These are phyloP conservation scores for Polytrichum commune DNA, from an alignment of 225 moss, liverwort and hornwort genomes.

Conservation along the genomic window DNA sequence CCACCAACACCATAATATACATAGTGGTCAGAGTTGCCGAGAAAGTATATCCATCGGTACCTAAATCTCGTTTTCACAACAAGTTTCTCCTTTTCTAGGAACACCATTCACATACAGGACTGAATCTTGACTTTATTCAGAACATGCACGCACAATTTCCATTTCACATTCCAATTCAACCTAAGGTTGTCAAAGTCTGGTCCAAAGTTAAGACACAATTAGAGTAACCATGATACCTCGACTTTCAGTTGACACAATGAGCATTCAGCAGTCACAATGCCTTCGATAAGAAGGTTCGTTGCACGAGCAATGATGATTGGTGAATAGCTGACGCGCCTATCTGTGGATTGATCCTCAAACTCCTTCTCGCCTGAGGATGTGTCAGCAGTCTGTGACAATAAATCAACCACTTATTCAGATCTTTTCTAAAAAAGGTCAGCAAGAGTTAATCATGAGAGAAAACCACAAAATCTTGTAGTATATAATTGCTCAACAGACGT, in stretches of 20 bases:
- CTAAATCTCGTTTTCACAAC: constrained; percentile 72
- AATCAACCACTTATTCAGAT: not conserved
- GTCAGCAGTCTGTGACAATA: constrained; percentile 38
- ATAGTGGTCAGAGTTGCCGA: constrained; percentile 4
- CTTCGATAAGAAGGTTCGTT: constrained; percentile 69
- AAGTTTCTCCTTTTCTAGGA: too few relatives aligned
- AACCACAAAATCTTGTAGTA: too few relatives aligned
- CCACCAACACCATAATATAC: constrained; percentile 18
- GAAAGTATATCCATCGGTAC: constrained; percentile 21
- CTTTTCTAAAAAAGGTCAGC: too few relatives aligned
- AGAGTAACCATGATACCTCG: constrained; percentile 39
- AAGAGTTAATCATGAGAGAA: too few relatives aligned
- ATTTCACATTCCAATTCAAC: too few relatives aligned
- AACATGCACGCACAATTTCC: too few relatives aligned
- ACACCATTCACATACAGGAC: too few relatives aligned
- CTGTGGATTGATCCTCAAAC: constrained; percentile 27
- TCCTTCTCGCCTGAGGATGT: constrained; percentile 36
- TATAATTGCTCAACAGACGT: too few relatives aligned
- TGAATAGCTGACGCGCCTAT: constrained; percentile 47
- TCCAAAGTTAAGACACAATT: not conserved
- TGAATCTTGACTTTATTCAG: too few relatives aligned
- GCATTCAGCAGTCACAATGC: constrained; percentile 60
- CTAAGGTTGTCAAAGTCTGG: too few relatives aligned
- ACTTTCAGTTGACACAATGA: constrained; percentile 79
- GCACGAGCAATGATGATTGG: constrained; percentile 72